Base-by-base conservation (phyloP, 345 rosid species). In the Eucalyptus curtisii region DNA sequence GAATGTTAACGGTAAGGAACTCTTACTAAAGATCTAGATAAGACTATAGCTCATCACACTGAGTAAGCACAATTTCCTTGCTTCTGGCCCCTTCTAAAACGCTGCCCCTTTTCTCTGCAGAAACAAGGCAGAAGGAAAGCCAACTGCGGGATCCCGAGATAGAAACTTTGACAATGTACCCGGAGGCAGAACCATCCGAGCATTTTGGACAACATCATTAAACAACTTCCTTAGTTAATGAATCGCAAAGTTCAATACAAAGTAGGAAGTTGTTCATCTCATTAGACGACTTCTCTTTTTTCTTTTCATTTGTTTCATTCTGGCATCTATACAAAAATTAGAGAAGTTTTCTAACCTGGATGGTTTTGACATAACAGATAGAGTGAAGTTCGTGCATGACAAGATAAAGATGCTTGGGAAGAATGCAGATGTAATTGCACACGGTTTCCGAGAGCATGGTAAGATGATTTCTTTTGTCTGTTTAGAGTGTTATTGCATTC, bases 371-470 rank as follows among this genome's bases (percentile, higher is more conserved):
- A 61, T 12, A 7, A 61, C 91, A 92, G 91, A 20, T 42, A 92
- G 48, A 89, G 71, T 59, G 5, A 91, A 91, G 64, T 80, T 91
- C 10, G 64, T 89, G 88, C 79, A 90, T 25, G 89, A 89, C 44
- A 89, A 90, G 50, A 91, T 91, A 82, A 92, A 88, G 45, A 92
- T 61, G 89, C 59, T 88, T 13, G 91, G 91, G 50, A 94, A 52
- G 88, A 90, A 91, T 88, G 91, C 86, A 3, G 90, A 92, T 55
- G 24, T 90, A 86, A 90, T 93, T 86, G 93, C 94, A 16, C 71
- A 30, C 4, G 93, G 93, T 86, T 64, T 88, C 88, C 89, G 66
- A 81, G 94, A 93, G 40, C 93, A 93, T 68, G 48, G 89, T 91
- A 91, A 89, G 17, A 61, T 61, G 68, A 13, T 66, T 87, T 45